phyloP scores from a whole-genome alignment of 345 rosid species.

The Aquilaria yunnanensis region DNA sequence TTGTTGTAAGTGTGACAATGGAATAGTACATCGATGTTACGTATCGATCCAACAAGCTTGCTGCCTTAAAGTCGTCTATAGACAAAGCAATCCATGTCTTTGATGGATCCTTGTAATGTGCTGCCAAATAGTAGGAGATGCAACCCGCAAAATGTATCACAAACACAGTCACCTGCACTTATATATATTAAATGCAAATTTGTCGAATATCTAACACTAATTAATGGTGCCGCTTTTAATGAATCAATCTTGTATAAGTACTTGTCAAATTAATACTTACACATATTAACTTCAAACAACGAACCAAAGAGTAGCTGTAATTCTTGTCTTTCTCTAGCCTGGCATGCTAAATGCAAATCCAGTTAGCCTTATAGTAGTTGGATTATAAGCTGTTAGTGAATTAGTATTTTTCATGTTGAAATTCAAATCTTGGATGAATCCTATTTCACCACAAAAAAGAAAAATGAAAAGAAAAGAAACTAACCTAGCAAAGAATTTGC shows the following conservation, averaged over 20 bases:
- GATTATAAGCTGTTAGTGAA: too few species aligned
- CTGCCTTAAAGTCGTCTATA: constrained; percentile 29
- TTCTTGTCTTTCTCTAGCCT: constrained; percentile 78
- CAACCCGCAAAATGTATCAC: constrained; percentile 69
- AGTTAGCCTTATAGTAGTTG: too few species aligned
- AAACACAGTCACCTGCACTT: constrained; percentile 58
- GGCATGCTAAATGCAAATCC: not conserved
- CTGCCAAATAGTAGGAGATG: constrained; percentile 50
- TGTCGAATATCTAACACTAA: too few species aligned
- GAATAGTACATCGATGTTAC: constrained; percentile 72
- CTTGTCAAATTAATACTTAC: constrained; percentile 35
- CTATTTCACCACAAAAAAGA: too few species aligned
- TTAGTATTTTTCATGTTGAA: too few species aligned
- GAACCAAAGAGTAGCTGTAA: constrained; percentile 59
- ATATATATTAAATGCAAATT: not conserved
- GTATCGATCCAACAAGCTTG: constrained; percentile 30
- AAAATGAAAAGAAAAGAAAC: constrained; percentile 2
- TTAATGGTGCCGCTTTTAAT: too few species aligned
- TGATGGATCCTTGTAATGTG: constrained; percentile 30
- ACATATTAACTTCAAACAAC: constrained; percentile 53
- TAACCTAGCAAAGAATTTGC: constrained; percentile 48
- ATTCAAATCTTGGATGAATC: too few species aligned
- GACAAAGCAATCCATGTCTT: constrained; percentile 55
- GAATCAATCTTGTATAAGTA: not conserved
- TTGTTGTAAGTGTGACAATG: constrained; percentile 64